A percentile compares a stretch with the other conserved stretches of the same genome.
Conservation (phyloP, 2,329 filamentous ascomycete genomes). For the Aureobasidium vineae region DNA sequence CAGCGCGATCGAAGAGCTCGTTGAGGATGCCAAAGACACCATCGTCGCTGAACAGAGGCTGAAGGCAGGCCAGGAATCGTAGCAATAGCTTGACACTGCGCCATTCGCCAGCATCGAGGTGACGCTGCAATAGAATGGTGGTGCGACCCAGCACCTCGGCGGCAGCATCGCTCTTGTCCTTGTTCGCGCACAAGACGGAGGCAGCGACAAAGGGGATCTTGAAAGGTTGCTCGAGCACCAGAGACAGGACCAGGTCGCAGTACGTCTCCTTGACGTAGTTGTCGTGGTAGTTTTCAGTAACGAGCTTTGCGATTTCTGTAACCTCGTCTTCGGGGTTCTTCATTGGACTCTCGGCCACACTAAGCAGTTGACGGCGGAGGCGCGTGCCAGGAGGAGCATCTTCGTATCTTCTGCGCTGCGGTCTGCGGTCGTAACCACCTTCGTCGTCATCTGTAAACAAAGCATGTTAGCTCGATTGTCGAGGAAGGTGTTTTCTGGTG, state of each 20-base stretch:
- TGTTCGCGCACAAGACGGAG: conserved; percentile 76
- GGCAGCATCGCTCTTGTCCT: conserved; percentile 70
- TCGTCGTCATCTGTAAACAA: conserved; percentile 65
- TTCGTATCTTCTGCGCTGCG: conserved; percentile 71
- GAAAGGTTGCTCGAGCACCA: conserved; percentile 88
- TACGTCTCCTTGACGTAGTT: conserved; percentile 72
- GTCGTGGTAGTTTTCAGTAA: conserved; percentile 84
- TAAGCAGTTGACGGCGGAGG: conserved; percentile 73
- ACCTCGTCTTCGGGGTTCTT: conserved; percentile 78
- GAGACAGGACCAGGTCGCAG: conserved; percentile 68
- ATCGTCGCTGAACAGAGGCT: conserved; percentile 75
- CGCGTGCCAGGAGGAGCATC: conserved; percentile 63
- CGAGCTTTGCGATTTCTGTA: conserved; percentile 67
- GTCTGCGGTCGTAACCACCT: conserved; percentile 70
- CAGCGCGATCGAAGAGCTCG: conserved; percentile 87
- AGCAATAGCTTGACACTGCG: conserved; percentile 86
- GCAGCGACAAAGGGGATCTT: conserved; percentile 96
- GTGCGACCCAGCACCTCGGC: conserved; percentile 66
- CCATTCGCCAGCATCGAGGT: conserved; percentile 74
- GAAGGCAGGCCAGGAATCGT: conserved; percentile 84
- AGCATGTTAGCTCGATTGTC: not conserved
- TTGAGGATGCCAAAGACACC: conserved; percentile 83
- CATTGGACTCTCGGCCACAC: conserved; percentile 73
- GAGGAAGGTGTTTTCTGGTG: conserved; percentile 30
- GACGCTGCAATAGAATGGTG: conserved; percentile 61